These are phyloP conservation scores for Globisporangium ultimum DNA, from an alignment of 352 stramenopile genomes.

Conservation along the genomic window DNA sequence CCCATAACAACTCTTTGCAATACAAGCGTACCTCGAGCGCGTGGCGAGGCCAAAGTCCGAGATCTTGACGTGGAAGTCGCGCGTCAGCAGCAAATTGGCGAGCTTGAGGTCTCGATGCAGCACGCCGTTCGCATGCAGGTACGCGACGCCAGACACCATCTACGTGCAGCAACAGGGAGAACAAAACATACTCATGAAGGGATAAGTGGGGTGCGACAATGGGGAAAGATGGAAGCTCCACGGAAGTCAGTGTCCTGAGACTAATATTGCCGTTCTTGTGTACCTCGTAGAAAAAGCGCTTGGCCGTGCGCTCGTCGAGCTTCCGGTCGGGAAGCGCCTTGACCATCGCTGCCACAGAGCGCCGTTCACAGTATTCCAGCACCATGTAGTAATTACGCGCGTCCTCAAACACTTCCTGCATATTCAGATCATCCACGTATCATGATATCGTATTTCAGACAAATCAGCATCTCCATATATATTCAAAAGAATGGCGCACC, in stretches of 20 bases:
- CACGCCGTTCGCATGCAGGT: constrained; percentile 56
- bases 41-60: constrained; percentile 77
- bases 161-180: constrained; percentile 1
- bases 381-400: constrained; percentile 73
- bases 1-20: background rate
- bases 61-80: constrained; percentile 52
- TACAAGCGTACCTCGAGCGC: constrained; percentile 28
- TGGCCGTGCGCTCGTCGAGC: constrained; percentile 42
- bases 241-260: no score
- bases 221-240: no score
- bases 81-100: constrained; percentile 66
- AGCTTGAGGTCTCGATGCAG: constrained; percentile 83
- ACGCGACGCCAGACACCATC: constrained; percentile 46
- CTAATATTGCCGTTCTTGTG: background rate
- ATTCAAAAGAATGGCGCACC: constrained; percentile 6
- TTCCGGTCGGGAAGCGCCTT: constrained; percentile 26
- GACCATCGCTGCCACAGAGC: constrained; percentile 45
- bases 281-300: constrained; percentile 55
- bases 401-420: constrained; percentile 65
- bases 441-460: no score
- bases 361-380: constrained; percentile 54
- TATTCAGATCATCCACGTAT: no score
- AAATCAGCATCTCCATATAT: no score
- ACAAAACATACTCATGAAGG: background rate
- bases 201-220: background rate